Conservation (phyloP, 106 monocot species). For the Allium fistulosum region DNA sequence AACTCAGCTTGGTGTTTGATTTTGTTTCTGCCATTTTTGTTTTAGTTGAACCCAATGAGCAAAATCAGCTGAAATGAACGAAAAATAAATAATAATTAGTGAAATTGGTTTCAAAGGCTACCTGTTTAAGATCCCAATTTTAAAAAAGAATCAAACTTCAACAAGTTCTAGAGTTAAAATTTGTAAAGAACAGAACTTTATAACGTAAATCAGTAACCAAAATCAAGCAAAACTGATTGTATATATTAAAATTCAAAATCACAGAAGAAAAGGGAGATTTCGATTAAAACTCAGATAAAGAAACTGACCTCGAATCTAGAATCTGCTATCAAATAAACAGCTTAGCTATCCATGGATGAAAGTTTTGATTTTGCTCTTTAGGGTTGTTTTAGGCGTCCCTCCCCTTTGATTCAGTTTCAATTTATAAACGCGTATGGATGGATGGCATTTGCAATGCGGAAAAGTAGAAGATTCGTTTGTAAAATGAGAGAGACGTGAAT, state of each 20-base stretch:
- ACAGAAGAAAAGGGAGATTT: background rate
- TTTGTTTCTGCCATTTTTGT: slow-evolving; percentile 10
- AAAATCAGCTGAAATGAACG: background rate
- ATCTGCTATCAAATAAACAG: background rate
- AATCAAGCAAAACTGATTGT: background rate
- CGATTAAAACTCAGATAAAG: background rate
- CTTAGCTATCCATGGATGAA: too few species aligned
- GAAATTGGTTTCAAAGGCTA: background rate
- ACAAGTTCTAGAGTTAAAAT: background rate
- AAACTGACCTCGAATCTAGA: slow-evolving; percentile 1
- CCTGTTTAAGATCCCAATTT: background rate
- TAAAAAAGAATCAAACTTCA: background rate
- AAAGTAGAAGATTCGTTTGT: too few species aligned
- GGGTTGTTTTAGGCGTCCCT: too few species aligned
- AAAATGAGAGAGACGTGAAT: too few species aligned
- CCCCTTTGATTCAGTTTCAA: too few species aligned
- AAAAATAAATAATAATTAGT: background rate
- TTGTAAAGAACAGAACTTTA: background rate
- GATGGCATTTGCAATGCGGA: too few species aligned
- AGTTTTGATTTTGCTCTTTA: too few species aligned
- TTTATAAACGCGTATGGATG: too few species aligned
- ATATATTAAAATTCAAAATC: background rate
- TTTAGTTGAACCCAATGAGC: background rate
- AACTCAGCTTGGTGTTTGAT: background rate
- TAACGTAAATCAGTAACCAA: background rate